Evolutionary conservation across 805 yeast genomes (phyloP).

Genomic region (Dipodascus albidus): DNA sequence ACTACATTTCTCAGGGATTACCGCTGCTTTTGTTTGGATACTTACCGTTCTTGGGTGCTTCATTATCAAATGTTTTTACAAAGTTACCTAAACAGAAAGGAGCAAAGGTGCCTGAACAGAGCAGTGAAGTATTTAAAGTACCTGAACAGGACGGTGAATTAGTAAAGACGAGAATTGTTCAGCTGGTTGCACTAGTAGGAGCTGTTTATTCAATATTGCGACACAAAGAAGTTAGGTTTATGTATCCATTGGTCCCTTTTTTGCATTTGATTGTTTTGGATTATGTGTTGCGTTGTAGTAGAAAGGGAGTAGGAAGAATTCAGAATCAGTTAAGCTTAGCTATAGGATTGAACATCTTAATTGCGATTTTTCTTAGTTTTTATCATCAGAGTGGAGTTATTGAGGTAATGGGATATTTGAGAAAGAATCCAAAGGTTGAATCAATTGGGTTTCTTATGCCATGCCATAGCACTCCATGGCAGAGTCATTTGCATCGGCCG

Average conservation of each 20-base stretch:
- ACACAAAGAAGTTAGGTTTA: constrained; percentile 88
- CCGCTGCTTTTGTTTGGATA: constrained; percentile 64
- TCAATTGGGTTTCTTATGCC: constrained; percentile 83
- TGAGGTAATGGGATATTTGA: constrained; percentile 45
- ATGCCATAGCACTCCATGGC: constrained; percentile 97
- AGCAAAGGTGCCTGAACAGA: not conserved
- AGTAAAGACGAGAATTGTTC: constrained; percentile 19
- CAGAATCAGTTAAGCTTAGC: constrained; percentile 11
- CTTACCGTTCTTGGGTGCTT: constrained; percentile 40
- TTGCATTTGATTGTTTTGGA: constrained; percentile 41
- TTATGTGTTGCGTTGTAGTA: constrained; percentile 20
- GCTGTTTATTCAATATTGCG: constrained; percentile 48
- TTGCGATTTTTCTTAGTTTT: constrained; percentile 44
- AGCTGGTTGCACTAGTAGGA: constrained; percentile 33
- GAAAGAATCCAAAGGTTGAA: constrained; percentile 29
- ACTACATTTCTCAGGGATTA: constrained; percentile 70
- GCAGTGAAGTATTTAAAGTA: constrained; percentile 7
- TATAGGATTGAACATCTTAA: constrained; percentile 28
- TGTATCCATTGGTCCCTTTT: constrained; percentile 76
- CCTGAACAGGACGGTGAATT: constrained; percentile 8
- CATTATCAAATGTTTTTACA: not conserved
- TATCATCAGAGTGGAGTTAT: constrained; percentile 82
- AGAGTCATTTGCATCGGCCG: constrained; percentile 62
- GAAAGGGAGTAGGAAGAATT: not conserved
- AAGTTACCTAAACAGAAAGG: not conserved